Base-by-base conservation (phyloP, 148 eudicot genomes). In the Tetragonia tetragonoides region DNA sequence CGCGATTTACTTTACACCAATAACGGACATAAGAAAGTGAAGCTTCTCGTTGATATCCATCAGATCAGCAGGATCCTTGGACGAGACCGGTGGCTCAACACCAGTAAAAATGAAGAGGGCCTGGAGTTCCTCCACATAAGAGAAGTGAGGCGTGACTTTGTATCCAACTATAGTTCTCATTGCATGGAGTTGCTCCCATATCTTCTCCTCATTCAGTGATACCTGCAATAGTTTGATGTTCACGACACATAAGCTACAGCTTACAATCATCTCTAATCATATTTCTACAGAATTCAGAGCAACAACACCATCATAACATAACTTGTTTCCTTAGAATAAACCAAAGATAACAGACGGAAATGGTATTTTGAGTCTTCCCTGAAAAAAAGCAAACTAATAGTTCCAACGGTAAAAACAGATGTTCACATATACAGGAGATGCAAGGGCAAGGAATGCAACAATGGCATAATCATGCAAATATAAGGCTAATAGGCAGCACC, bases 41-140 rank as follows among this genome's bases (percentile, higher is more conserved):
- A 94, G 91, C 81, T 86, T 87, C 47, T 77, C 85, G 38, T 81
- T 68, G 54, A 87, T 60, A 59, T 87, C 91, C 18, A 39, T 82
- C 28, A 83, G 80, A 75, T 86, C 88, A 0, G 75, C 28, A 5
- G 87, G 10, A 66, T 81, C 83, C 38, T 51, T 79, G 15, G 81
- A 82, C 0, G 85, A 78, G 23, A 78, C 75, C 37, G 94, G 91
- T 59, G 88, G 94, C 86, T 92, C 93, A 8, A 94, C 89, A 66
- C 98, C 95, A 0, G 97, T 89, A 82, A 94, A 94, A 56, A 86
- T 53, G 62, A 89, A 94, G 68, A 94, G 83, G 10, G 92, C 95
- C 78, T 82, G 85, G 23, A 94, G 87, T 80, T 94, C 98, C 75
- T 84, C 95, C 0, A 73, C 24, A 49, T 80, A 89, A 2, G 88